phyloP scores from a whole-genome alignment of 2,329 filamentous ascomycete genomes.

The Aspergillus alliaceus region DNA sequence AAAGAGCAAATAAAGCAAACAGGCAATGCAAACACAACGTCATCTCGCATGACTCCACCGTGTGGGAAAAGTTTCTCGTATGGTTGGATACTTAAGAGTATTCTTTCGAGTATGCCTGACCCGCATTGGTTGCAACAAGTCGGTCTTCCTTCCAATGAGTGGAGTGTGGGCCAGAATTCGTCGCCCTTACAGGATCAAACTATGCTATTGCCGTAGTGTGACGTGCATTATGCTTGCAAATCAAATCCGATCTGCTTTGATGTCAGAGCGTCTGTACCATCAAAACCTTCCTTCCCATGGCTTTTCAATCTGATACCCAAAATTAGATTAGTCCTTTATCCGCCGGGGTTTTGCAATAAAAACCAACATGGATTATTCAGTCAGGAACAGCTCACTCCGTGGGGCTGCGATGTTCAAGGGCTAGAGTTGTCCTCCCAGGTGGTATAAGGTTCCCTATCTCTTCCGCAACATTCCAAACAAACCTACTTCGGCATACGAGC shows the following conservation, averaged over 20 bases:
- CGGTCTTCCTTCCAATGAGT: background rate
- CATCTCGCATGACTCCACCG: constrained; percentile 8
- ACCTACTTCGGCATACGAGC: background rate
- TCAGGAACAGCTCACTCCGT: constrained; percentile 6
- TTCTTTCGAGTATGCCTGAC: background rate
- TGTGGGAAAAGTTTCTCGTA: background rate
- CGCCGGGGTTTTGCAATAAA: constrained; percentile 7
- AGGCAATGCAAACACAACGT: constrained; percentile 17
- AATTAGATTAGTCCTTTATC: background rate
- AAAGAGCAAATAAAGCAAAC: constrained; percentile 11
- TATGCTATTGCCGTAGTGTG: background rate
- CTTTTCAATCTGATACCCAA: constrained; percentile 1
- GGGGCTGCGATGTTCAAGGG: background rate
- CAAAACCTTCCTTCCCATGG: background rate
- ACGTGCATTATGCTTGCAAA: background rate
- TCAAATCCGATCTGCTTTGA: background rate
- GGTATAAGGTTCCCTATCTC: background rate
- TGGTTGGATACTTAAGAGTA: constrained; percentile 7
- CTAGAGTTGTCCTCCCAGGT: background rate
- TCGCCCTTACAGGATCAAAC: background rate
- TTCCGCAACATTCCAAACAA: background rate
- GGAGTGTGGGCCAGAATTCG: background rate
- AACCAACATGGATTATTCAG: constrained; percentile 5
- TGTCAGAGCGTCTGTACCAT: background rate
- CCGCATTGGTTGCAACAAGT: background rate